Evolutionary conservation across 495 filamentous ascomycete species (phyloP).

Genomic region (Pyrenula aspistea): DNA sequence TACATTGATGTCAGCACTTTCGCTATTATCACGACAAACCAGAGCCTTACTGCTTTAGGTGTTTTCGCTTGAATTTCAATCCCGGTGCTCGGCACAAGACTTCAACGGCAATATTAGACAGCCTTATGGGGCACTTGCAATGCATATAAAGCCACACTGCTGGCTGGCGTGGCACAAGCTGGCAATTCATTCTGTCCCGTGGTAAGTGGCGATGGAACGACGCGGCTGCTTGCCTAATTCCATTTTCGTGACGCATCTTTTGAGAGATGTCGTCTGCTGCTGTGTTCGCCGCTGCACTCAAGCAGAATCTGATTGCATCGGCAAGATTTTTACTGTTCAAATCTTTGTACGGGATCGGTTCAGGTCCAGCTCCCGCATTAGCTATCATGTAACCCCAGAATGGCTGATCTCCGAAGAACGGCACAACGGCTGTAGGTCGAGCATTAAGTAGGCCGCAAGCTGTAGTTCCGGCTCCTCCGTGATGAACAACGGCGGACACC

Average conservation of each 20-base stretch:
- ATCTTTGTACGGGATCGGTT: constrained; percentile 59
- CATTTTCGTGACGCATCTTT: constrained; percentile 54
- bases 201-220: constrained; percentile 57
- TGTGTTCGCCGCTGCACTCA: constrained; percentile 41
- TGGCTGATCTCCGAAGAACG: constrained; percentile 64
- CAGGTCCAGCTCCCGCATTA: constrained; percentile 51
- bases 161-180: constrained; percentile 46
- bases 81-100: constrained; percentile 42
- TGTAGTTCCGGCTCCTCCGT: constrained; percentile 59
- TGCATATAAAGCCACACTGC: constrained; percentile 56
- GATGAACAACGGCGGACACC: constrained; percentile 49
- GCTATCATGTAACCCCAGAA: constrained; percentile 75
- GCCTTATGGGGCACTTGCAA: constrained; percentile 33
- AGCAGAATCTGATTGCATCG: constrained; percentile 55
- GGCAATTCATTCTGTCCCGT: constrained; percentile 53
- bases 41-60: constrained; percentile 32
- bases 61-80: constrained; percentile 41
- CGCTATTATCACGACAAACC: neutral
- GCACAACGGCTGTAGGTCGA: constrained; percentile 47
- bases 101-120: constrained; percentile 57
- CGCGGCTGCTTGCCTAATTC: constrained; percentile 57
- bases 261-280: constrained; percentile 48
- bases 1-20: constrained; percentile 19
- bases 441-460: constrained; percentile 47
- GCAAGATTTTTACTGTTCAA: constrained; percentile 51